A percentile compares a stretch with the other conserved stretches of the same genome.
These are phyloP conservation scores for Wickerhamiella kazuoi DNA, from an alignment of 805 yeast species.

Conservation along the genomic window DNA sequence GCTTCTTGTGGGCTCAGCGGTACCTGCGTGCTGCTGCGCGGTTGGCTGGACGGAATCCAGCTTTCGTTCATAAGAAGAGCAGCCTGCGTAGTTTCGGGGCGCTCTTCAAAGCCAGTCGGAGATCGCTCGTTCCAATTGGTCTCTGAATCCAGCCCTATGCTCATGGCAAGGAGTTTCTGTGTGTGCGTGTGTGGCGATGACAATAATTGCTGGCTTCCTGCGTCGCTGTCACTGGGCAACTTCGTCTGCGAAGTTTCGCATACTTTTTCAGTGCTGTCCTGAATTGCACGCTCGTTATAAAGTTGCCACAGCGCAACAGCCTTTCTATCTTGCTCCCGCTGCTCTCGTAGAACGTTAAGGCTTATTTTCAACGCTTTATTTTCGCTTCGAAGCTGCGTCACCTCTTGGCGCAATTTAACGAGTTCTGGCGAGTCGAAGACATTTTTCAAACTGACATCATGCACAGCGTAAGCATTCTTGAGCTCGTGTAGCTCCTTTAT, in stretches of 20 bases:
- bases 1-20: too few species aligned
- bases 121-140: too few species aligned
- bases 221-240: not conserved
- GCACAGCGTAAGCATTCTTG: not conserved
- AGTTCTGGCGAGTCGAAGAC: too few species aligned
- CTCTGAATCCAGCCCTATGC: not conserved
- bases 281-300: not conserved
- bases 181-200: not conserved
- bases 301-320: constrained; percentile 3
- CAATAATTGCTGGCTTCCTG: not conserved
- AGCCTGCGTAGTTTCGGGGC: too few species aligned
- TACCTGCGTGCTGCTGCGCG: too few species aligned
- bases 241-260: not conserved
- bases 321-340: constrained; percentile 2
- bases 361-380: constrained; percentile 4
- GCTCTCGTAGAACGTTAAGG: not conserved
- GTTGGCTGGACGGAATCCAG: too few species aligned
- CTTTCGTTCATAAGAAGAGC: too few species aligned
- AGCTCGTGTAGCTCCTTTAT: not conserved
- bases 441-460: too few species aligned
- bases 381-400: constrained; percentile 1
- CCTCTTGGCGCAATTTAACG: too few species aligned
- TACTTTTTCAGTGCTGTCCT: too few species aligned
- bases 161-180: not conserved
- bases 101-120: too few species aligned